Conservation (phyloP, 345 rosid species). For the Clausena lansium region DNA sequence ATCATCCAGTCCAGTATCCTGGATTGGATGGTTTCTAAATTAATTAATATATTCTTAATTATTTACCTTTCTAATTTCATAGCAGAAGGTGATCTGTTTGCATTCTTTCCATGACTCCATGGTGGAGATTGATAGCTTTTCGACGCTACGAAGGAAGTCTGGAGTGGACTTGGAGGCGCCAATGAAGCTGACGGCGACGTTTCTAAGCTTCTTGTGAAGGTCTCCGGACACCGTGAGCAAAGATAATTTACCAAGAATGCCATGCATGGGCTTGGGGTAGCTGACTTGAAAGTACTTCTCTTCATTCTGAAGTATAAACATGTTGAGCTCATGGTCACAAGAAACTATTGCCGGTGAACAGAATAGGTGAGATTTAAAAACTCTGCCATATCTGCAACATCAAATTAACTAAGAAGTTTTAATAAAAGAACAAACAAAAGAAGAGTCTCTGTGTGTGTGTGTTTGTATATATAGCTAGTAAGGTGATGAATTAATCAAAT, state of each 20-base stretch:
- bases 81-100: conserved; percentile 46
- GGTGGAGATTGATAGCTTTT: conserved; percentile 48
- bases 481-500: too few relatives aligned
- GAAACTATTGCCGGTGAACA: conserved; percentile 82
- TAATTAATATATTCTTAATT: neutral
- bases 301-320: conserved; percentile 80
- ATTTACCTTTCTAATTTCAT: conserved; percentile 55
- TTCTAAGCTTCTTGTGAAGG: conserved; percentile 68
- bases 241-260: conserved; percentile 68
- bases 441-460: too few relatives aligned
- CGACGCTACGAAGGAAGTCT: conserved; percentile 40
- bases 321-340: conserved; percentile 75
- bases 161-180: conserved; percentile 46
- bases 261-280: conserved; percentile 77
- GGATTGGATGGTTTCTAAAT: too few relatives aligned
- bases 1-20: too few relatives aligned
- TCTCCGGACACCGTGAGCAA: conserved; percentile 59
- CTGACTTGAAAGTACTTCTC: conserved; percentile 61
- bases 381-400: conserved; percentile 59
- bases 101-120: conserved; percentile 63
- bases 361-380: conserved; percentile 77
- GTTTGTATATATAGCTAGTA: too few relatives aligned
- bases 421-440: too few relatives aligned
- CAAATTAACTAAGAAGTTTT: too few relatives aligned
- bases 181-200: conserved; percentile 50